Evolutionary conservation across 305 asterid genomes (phyloP), one percentile per base, ranked within the genome.

Genomic region (Lippia alba): DNA sequence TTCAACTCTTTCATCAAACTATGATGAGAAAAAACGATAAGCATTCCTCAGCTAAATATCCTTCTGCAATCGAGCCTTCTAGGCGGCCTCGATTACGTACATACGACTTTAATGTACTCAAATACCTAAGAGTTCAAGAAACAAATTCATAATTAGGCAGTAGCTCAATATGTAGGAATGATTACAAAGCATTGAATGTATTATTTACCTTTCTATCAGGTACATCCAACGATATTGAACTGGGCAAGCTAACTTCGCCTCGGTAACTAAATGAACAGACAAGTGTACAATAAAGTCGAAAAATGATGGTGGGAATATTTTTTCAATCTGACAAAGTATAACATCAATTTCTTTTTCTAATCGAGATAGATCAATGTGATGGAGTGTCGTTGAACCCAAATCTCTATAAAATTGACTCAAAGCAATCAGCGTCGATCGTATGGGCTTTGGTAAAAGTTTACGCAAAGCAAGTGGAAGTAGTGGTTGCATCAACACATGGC

Each of bases 161-260:
- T 44, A 10, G 49, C 49, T 2, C 0, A 44, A 44, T 10, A 10
- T 8, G 0, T 44, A 10, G 14, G 12, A 44, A 8, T 5, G 30
- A 24, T 24, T 24, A 24, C 30, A 24, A 24, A 24, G 1, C 30
- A 24, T 24, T 24, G 30, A 24, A 24, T 24, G 30, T 24, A 24
- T 24, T 24, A 24, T 3, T 44, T 44, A 44, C 49, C 49, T 44
- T 10, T 44, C 49, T 8, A 44, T 11, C 4, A 14, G 49, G 10
- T 44, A 44, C 49, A 44, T 44, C 49, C 49, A 44, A 0, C 54
- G 70, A 50, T 65, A 34, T 8, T 51, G 56, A 1, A 65, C 70
- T 8, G 59, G 70, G 0, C 70, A 33, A 20, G n/a, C 59, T 24
- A 65, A 17, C 24, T 65, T 65, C 7, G 57, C 48, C 44, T 65